Evolutionary conservation across 2,329 filamentous ascomycete species (phyloP).

Genomic region (Aspergillus quadricinctus): DNA sequence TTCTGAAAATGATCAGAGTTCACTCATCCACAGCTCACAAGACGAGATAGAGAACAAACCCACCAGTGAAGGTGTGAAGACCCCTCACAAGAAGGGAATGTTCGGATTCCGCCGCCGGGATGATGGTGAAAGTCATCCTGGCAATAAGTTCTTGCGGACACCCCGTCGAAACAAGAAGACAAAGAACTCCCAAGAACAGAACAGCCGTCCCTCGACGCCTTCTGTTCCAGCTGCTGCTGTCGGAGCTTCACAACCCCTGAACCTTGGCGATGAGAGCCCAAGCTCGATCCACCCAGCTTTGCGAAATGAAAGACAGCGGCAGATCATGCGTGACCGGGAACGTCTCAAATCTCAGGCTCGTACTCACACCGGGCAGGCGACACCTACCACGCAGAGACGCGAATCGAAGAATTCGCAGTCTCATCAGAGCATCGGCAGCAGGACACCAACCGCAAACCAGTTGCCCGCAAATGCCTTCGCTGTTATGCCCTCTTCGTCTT

Average conservation of each 20-base stretch:
- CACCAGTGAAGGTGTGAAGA: slow-evolving; percentile 4
- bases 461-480: background rate
- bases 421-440: background rate
- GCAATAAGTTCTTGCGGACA: slow-evolving; percentile 6
- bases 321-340: slow-evolving; percentile 13
- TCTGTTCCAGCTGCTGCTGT: background rate
- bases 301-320: slow-evolving; percentile 6
- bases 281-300: slow-evolving; percentile 12
- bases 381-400: background rate
- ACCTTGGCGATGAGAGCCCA: slow-evolving; percentile 1
- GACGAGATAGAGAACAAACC: background rate
- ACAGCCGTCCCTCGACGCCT: slow-evolving; percentile 3
- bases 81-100: slow-evolving; percentile 11
- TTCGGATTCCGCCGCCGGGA: slow-evolving; percentile 15
- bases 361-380: background rate
- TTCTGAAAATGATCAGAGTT: background rate
- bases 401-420: background rate
- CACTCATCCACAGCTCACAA: background rate
- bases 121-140: slow-evolving; percentile 4
- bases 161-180: slow-evolving; percentile 3
- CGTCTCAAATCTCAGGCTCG: background rate
- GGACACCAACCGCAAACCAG: background rate
- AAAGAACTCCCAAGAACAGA: background rate
- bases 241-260: background rate
- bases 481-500: background rate